Conservation (phyloP, 352 stramenopile genomes). For the Elongisporangium prolatum region DNA sequence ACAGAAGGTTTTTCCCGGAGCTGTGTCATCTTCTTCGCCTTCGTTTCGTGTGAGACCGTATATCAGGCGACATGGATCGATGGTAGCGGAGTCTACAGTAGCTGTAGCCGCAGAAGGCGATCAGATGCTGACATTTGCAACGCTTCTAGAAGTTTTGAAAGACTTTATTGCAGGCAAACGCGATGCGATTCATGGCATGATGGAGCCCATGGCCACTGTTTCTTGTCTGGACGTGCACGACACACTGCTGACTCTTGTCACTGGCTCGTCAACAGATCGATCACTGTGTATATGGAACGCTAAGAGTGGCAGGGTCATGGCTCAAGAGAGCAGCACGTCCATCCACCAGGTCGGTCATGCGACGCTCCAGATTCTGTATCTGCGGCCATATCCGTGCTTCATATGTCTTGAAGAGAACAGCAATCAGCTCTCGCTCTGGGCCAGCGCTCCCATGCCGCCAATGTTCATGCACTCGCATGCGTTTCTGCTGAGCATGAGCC, state of each 20-base stretch:
- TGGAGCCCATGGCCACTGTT: slow-evolving; percentile 6
- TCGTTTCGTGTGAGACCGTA: not conserved
- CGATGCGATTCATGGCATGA: not conserved
- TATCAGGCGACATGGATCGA: not conserved
- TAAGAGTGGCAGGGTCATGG: slow-evolving; percentile 25
- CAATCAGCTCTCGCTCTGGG: slow-evolving; percentile 35
- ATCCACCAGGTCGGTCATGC: not conserved
- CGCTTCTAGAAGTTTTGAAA: slow-evolving; percentile 21
- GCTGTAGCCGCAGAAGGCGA: not conserved
- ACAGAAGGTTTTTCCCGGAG: slow-evolving; percentile 14
- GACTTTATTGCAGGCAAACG: slow-evolving; percentile 14
- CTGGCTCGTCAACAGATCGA: slow-evolving; percentile 21
- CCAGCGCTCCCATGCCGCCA: slow-evolving; percentile 20
- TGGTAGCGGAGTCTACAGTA: not conserved
- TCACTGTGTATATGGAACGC: slow-evolving; percentile 51
- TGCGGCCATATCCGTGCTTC: slow-evolving; percentile 40
- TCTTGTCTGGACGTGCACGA: slow-evolving; percentile 28
- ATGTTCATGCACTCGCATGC: slow-evolving; percentile 4
- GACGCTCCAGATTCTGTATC: slow-evolving; percentile 24
- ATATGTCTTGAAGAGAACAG: slow-evolving; percentile 23
- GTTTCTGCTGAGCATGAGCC: not conserved
- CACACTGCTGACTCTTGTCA: slow-evolving; percentile 19
- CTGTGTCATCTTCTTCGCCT: not conserved
- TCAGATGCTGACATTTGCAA: slow-evolving; percentile 20
- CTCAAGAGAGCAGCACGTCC: slow-evolving; percentile 7